These are phyloP conservation scores for Actinomortierella ambigua DNA, from an alignment of 371 early-diverging fungal genomes.

Conservation along the genomic window DNA sequence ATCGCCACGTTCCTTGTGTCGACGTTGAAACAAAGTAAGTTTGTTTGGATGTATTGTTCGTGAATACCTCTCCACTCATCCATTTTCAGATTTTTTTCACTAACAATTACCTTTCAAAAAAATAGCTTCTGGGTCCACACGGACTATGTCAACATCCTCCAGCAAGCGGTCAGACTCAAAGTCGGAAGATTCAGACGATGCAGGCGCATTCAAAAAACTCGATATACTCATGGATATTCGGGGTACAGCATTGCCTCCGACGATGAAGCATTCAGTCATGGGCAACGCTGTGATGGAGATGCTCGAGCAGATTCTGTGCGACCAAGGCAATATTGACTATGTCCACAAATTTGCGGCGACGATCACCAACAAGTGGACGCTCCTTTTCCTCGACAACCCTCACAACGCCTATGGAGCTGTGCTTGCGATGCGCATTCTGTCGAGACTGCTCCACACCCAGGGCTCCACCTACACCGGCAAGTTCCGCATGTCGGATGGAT, in stretches of 20 bases:
- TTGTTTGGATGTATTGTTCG: too few relatives aligned
- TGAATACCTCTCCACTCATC: too few relatives aligned
- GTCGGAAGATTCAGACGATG: background rate
- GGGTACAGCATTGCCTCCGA: slow-evolving; percentile 17
- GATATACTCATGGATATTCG: slow-evolving; percentile 52
- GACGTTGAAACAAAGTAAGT: slow-evolving; percentile 63
- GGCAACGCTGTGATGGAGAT: slow-evolving; percentile 76
- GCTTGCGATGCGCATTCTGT: slow-evolving; percentile 61
- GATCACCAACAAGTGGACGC: slow-evolving; percentile 75
- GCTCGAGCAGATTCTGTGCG: slow-evolving; percentile 70
- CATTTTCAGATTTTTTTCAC: too few relatives aligned
- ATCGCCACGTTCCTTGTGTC: slow-evolving; percentile 73
- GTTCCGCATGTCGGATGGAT: slow-evolving; percentile 69
- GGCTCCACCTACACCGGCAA: slow-evolving; percentile 59
- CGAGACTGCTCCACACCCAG: slow-evolving; percentile 57
- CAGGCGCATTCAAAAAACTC: background rate
- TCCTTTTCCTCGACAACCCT: slow-evolving; percentile 64
- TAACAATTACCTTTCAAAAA: too few relatives aligned
- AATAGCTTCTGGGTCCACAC: background rate
- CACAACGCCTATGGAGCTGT: slow-evolving; percentile 65
- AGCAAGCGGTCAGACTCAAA: slow-evolving; percentile 8
- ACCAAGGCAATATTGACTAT: slow-evolving; percentile 50
- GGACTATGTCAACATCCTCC: background rate
- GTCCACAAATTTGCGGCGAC: slow-evolving; percentile 62
- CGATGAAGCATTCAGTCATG: slow-evolving; percentile 55